Evolutionary conservation across 257 asterid species (phyloP).

Genomic region (Solanum medicagineum): DNA sequence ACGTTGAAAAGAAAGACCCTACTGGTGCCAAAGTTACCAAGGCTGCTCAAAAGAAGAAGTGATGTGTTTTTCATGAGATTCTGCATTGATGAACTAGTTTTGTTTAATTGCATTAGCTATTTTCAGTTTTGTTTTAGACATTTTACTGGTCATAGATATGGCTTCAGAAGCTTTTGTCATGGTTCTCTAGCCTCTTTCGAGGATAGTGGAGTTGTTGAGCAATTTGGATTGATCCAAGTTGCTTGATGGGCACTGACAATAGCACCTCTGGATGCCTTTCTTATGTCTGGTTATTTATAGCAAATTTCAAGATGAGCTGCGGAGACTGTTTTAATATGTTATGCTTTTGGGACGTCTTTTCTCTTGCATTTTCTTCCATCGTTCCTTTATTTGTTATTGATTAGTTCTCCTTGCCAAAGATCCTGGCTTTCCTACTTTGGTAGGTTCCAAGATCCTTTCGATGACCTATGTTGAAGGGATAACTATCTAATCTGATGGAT

Average conservation of each 20-base stretch:
- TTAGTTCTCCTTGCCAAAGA: not conserved
- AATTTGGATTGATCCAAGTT: not conserved
- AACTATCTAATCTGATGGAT: too few species aligned
- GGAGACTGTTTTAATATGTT: not conserved
- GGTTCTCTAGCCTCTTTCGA: not conserved
- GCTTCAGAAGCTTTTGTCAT: not conserved
- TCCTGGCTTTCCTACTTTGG: too few species aligned
- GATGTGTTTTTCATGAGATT: not conserved
- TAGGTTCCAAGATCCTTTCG: too few species aligned
- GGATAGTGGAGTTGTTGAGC: not conserved
- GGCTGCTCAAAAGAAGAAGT: constrained; percentile 40
- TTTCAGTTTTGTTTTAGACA: not conserved
- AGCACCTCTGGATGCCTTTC: not conserved
- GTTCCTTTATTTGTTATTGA: not conserved
- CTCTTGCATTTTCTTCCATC: not conserved
- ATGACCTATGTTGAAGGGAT: too few species aligned
- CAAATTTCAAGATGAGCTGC: not conserved
- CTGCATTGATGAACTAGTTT: not conserved
- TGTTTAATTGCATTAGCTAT: not conserved
- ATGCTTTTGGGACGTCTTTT: not conserved
- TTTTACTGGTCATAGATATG: not conserved
- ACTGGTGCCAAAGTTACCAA: constrained; percentile 46
- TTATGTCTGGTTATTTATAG: not conserved
- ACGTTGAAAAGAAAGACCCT: constrained; percentile 42
- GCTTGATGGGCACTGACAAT: not conserved